Percentiles rank a stretch among this genome's conserved stretches.
Evolutionary conservation across 176 grass and related monocot genomes (phyloP).

Genomic region (Aechmea fasciata): DNA sequence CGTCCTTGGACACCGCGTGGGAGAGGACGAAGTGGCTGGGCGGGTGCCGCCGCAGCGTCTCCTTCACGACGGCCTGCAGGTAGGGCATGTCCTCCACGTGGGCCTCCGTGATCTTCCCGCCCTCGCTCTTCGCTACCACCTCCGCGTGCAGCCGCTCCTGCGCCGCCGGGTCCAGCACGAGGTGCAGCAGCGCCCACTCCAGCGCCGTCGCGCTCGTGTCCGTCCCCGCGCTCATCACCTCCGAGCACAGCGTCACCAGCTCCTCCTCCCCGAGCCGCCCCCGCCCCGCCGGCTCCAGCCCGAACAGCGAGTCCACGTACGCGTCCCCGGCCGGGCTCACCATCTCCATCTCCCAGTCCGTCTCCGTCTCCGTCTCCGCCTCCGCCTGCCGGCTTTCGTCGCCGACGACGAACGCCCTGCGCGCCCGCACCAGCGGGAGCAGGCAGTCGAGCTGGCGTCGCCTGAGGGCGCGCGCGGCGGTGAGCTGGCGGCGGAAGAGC

Average conservation of each 20-base stretch:
- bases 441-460: conserved; percentile 67
- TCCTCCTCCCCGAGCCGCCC: conserved; percentile 71
- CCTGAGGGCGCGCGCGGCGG: conserved; percentile 38
- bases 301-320: conserved; percentile 88
- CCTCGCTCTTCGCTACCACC: conserved; percentile 40
- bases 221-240: conserved; percentile 95
- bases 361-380: conserved; percentile 12
- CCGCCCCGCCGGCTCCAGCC: conserved; percentile 58
- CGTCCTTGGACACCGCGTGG: conserved; percentile 53
- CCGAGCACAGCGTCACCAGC: conserved; percentile 90
- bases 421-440: conserved; percentile 48
- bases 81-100: conserved; percentile 81
- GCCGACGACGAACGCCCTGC: conserved; percentile 53
- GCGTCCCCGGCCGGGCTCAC: conserved; percentile 72
- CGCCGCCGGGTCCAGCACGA: conserved; percentile 52
- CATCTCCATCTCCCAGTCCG: conserved; percentile 41
- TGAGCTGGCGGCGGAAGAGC: conserved; percentile 62
- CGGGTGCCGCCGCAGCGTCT: conserved; percentile 92
- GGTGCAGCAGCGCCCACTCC: conserved; percentile 89
- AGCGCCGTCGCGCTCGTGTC: conserved; percentile 86
- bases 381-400: conserved; percentile 20
- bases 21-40: conserved; percentile 96
- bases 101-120: conserved; percentile 50
- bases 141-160: conserved; percentile 65
- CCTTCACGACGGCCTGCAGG: conserved; percentile 84